Conservation (phyloP, 306 rosid species). For the Prunus salicina region DNA sequence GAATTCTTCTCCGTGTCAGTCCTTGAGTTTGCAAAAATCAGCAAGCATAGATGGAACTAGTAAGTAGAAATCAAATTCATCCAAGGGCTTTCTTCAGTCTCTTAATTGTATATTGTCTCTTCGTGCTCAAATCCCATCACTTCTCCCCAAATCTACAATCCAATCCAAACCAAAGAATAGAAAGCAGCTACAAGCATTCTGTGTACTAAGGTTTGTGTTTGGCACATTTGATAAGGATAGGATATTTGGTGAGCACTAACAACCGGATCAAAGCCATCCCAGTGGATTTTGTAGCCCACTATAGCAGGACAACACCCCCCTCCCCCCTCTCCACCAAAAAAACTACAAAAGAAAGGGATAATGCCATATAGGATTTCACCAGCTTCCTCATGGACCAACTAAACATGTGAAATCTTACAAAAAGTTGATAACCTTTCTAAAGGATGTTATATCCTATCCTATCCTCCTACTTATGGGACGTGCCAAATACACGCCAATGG, state of each 20-base stretch:
- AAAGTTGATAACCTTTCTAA: not conserved
- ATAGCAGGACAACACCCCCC: no score
- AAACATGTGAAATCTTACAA: not conserved
- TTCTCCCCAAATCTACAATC: not conserved
- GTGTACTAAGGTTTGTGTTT: not conserved
- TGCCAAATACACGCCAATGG: not conserved
- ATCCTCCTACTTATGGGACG: not conserved
- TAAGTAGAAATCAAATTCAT: not conserved
- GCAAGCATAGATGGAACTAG: not conserved
- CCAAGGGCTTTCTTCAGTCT: not conserved
- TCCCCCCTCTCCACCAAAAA: no score
- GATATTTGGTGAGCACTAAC: not conserved
- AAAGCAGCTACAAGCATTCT: not conserved
- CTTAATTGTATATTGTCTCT: not conserved
- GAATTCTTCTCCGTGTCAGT: not conserved
- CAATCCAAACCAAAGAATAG: not conserved
- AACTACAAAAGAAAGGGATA: no score
- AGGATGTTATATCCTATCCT: not conserved
- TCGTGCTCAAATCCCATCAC: not conserved
- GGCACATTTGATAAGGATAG: not conserved
- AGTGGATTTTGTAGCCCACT: not conserved
- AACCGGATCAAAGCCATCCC: not conserved
- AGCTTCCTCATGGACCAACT: not conserved
- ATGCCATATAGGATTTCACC: not conserved
- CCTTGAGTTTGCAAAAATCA: not conserved